phyloP scores from a whole-genome alignment of 1,139 yeast genomes.

The Candida sp. region DNA sequence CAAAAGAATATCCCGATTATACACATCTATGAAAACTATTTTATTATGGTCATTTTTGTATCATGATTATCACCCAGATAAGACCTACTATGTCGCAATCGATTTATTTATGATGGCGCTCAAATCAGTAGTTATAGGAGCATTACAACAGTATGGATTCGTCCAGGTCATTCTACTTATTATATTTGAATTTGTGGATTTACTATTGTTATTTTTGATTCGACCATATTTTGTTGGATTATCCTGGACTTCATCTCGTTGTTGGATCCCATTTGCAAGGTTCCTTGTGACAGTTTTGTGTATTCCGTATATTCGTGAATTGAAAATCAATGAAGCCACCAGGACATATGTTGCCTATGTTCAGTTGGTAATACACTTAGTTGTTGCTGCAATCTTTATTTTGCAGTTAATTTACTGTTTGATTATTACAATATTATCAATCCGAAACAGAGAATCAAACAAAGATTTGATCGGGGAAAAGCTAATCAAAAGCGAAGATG shows the following conservation, averaged over 20 bases:
- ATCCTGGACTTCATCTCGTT: constrained; percentile 35
- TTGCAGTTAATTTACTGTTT: constrained; percentile 31
- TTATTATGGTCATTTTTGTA: constrained; percentile 47
- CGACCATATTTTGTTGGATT: constrained; percentile 41
- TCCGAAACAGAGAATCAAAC: constrained; percentile 12
- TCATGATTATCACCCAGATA: constrained; percentile 41
- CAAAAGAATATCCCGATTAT: constrained; percentile 31
- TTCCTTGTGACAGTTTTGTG: constrained; percentile 36
- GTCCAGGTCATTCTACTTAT: constrained; percentile 43
- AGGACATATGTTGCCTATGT: constrained; percentile 40
- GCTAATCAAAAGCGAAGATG: constrained; percentile 15
- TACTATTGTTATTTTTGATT: constrained; percentile 24
- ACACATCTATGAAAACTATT: constrained; percentile 45
- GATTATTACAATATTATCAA: constrained; percentile 21
- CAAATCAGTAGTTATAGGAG: constrained; percentile 40
- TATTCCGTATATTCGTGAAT: constrained; percentile 34
- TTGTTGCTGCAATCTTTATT: constrained; percentile 34
- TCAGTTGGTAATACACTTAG: constrained; percentile 36
- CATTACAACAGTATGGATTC: constrained; percentile 38
- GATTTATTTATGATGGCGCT: constrained; percentile 29
- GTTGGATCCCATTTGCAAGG: constrained; percentile 35
- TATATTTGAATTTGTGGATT: constrained; percentile 29
- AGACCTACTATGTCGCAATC: constrained; percentile 33
- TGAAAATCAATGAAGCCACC: constrained; percentile 28
- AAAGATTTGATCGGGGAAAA: constrained; percentile 5